phyloP scores from a whole-genome alignment of 176 grass and related monocot species.

The Thinopyrum elongatum region DNA sequence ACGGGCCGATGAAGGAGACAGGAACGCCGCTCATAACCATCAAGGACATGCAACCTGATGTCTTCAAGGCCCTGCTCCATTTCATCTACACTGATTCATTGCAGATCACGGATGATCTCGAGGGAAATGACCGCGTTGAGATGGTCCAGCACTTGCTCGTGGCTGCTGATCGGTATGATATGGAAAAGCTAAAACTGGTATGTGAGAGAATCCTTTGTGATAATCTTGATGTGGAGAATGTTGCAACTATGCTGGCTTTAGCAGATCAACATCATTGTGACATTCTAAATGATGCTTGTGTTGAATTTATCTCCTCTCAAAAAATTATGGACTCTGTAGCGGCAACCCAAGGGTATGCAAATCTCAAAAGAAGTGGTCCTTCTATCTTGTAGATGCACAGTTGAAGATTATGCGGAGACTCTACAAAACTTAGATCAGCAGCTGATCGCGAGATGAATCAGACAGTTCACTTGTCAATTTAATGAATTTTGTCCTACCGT shows the following conservation, averaged over 20 bases:
- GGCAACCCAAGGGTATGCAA: neutral
- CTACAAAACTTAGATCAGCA: neutral
- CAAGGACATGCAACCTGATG: neutral
- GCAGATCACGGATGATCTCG: neutral
- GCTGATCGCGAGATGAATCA: neutral
- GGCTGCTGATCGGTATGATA: neutral
- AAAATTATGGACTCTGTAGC: neutral
- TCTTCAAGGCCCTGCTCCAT: neutral
- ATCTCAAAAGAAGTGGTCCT: neutral
- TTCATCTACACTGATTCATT: neutral
- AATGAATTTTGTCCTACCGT: no score
- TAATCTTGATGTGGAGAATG: neutral
- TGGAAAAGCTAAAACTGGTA: neutral
- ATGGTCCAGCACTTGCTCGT: neutral
- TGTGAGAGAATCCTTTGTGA: neutral
- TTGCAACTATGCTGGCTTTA: neutral
- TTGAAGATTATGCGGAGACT: neutral
- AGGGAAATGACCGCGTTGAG: neutral
- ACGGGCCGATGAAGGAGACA: neutral
- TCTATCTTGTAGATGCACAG: neutral
- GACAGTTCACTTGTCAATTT: no score
- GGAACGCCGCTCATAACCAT: neutral
- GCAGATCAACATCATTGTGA: neutral
- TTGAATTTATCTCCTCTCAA: neutral
- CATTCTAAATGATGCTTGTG: neutral